Evolutionary conservation across 768 basidiomycete genomes (phyloP).

Genomic region (Harrya chromipes): DNA sequence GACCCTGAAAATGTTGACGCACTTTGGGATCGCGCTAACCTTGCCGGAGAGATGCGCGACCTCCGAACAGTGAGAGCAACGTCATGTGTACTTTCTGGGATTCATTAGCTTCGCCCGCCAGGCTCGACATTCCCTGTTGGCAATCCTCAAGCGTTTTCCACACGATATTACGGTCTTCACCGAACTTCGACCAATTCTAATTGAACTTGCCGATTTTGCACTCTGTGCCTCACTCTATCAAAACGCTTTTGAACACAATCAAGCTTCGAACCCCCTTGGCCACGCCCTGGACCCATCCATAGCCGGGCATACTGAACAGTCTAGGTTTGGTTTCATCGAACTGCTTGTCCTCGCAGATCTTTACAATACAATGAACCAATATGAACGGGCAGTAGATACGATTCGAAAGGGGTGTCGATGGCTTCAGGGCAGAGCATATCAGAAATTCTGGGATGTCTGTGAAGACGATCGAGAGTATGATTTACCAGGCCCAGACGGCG

Average conservation of each 20-base stretch:
- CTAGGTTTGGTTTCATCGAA: conserved; percentile 43
- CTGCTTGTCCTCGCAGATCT: conserved; percentile 85
- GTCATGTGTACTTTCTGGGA: neutral
- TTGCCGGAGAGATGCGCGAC: conserved; percentile 75
- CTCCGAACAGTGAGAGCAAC: conserved; percentile 52
- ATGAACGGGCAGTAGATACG: conserved; percentile 62
- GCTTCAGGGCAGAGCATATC: conserved; percentile 79
- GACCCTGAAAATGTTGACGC: conserved; percentile 83
- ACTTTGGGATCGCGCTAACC: conserved; percentile 83
- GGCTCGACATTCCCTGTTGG: conserved; percentile 29
- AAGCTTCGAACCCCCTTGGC: conserved; percentile 38
- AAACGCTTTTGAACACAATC: conserved; percentile 70
- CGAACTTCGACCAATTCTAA: conserved; percentile 54
- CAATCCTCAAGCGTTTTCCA: conserved; percentile 34
- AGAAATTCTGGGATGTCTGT: conserved; percentile 76
- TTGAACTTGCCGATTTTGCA: conserved; percentile 61
- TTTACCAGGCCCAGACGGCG: conserved; percentile 57
- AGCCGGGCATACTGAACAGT: neutral
- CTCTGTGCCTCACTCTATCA: conserved; percentile 68
- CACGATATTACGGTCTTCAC: conserved; percentile 76
- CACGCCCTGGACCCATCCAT: conserved; percentile 33
- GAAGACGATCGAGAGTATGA: conserved; percentile 86
- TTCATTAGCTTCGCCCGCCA: neutral
- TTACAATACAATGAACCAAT: conserved; percentile 66
- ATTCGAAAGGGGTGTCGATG: conserved; percentile 81